Conservation (phyloP, 257 asterid genomes). For the Rauvolfia tetraphylla region DNA sequence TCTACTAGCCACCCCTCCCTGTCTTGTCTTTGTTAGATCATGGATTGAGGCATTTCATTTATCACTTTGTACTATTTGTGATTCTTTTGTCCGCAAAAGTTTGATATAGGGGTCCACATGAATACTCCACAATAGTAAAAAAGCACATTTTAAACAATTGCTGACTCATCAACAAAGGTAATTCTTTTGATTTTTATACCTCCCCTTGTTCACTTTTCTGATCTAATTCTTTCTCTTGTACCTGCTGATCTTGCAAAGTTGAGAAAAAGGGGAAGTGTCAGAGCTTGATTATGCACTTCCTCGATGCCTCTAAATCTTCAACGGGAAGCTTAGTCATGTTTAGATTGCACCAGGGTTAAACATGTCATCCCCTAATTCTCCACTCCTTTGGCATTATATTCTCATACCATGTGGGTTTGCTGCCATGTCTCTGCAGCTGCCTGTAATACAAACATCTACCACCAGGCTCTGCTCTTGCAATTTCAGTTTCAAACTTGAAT, state of each 20-base stretch:
- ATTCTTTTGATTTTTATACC: background rate
- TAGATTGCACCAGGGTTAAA: background rate
- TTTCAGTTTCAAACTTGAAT: slow-evolving; percentile 1
- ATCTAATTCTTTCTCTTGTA: background rate
- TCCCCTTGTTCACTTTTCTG: background rate
- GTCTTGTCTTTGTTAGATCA: slow-evolving; percentile 2
- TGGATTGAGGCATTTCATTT: slow-evolving; percentile 2
- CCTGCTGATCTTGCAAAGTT: background rate
- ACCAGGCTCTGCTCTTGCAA: background rate
- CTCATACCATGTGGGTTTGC: background rate
- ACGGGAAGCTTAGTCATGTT: background rate
- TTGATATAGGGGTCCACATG: slow-evolving; percentile 7
- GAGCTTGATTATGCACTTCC: background rate
- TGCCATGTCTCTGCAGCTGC: background rate
- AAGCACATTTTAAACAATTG: background rate
- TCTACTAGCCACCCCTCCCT: background rate
- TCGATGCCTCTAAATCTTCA: too few relatives aligned
- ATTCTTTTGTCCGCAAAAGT: background rate
- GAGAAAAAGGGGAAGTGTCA: too few relatives aligned
- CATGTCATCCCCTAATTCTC: background rate
- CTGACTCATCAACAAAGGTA: background rate
- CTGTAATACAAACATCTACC: background rate
- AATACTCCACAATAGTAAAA: background rate
- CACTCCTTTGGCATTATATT: background rate
- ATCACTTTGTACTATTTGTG: background rate